Percentiles rank a stretch among this genome's conserved stretches.
phyloP scores from a whole-genome alignment of 1,139 yeast genomes.

The Chernovozyma aurita region DNA sequence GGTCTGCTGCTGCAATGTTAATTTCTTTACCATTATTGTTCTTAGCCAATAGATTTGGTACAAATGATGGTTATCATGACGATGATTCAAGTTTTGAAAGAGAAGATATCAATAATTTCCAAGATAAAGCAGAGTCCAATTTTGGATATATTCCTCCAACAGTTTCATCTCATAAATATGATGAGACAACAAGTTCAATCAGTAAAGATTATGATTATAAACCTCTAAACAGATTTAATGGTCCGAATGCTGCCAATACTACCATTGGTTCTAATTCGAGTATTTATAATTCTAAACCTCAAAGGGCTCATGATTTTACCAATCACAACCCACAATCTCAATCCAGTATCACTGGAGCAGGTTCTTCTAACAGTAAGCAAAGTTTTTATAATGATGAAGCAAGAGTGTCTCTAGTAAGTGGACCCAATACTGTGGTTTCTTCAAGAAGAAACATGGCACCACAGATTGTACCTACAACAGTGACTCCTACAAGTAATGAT shows the following conservation, averaged over 20 bases:
- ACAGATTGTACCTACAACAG: conserved; percentile 22
- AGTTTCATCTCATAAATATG: conserved; percentile 1
- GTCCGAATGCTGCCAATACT: conserved; percentile 3
- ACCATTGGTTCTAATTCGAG: conserved; percentile 16
- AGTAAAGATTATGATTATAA: conserved; percentile 29
- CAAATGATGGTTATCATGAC: conserved; percentile 23
- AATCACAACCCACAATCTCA: conserved; percentile 9
- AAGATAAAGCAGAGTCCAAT: conserved; percentile 3
- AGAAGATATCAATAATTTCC: conserved; percentile 13
- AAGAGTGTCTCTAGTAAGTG: conserved; percentile 23
- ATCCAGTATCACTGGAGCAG: not conserved
- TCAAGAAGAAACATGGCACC: conserved; percentile 33
- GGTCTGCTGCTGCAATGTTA: conserved; percentile 55
- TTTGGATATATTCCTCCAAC: conserved; percentile 6
- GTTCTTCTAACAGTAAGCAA: not conserved
- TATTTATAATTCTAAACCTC: conserved; percentile 32
- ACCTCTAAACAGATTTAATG: conserved; percentile 6
- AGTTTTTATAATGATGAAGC: conserved; percentile 10
- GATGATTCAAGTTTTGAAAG: conserved; percentile 25
- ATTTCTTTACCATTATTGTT: conserved; percentile 25
- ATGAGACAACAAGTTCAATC: conserved; percentile 15
- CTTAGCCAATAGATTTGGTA: conserved; percentile 17
- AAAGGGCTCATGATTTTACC: conserved; percentile 33
- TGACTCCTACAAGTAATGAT: conserved; percentile 25
- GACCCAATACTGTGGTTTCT: conserved; percentile 31